phyloP scores from a whole-genome alignment of 176 grass and related monocot genomes.

The Hordeum marinum region DNA sequence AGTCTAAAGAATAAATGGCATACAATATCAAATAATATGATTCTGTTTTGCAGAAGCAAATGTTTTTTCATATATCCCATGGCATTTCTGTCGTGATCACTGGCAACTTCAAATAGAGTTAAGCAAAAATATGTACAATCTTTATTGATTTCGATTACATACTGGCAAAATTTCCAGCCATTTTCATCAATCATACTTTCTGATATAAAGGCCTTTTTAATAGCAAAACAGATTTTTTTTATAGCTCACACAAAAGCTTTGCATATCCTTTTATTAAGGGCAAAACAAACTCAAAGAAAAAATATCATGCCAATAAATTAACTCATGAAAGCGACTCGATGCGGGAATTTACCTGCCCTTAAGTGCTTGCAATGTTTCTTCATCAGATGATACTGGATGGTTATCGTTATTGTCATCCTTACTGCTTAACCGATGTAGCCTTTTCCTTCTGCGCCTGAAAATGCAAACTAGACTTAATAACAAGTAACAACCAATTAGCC shows the following conservation, averaged over 20 bases:
- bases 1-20: background rate
- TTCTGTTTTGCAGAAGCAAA: constrained; percentile 1
- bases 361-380: constrained; percentile 61
- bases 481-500: background rate
- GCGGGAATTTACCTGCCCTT: constrained; percentile 45
- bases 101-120: background rate
- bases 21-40: background rate
- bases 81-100: background rate
- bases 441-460: constrained; percentile 55
- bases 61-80: background rate
- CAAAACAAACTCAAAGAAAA: constrained; percentile 13
- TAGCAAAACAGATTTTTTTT: background rate
- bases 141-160: background rate
- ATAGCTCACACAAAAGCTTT: background rate
- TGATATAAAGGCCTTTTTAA: background rate
- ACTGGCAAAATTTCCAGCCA: background rate
- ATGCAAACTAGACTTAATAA: constrained; percentile 14
- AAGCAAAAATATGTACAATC: background rate
- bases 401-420: constrained; percentile 25
- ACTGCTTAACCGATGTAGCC: constrained; percentile 13
- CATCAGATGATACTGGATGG: constrained; percentile 45
- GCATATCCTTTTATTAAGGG: background rate
- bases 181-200: background rate
- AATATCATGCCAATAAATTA: constrained; percentile 13
- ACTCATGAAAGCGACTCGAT: constrained; percentile 10